Evolutionary conservation across 2,329 filamentous ascomycete species (phyloP).

Genomic region (Clonostachys rhizophaga): DNA sequence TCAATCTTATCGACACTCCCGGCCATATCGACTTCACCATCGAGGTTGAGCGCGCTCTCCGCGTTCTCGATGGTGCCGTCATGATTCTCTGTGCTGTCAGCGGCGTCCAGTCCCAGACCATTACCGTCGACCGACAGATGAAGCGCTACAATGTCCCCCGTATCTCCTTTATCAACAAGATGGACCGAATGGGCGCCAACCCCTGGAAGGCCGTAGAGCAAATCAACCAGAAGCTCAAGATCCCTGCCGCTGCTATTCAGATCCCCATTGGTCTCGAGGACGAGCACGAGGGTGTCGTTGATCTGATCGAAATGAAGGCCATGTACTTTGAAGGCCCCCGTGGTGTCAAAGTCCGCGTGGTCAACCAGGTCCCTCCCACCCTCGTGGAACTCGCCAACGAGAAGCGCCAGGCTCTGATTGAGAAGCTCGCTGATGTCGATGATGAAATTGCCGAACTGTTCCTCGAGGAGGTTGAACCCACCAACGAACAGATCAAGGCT

Average conservation of each 20-base stretch:
- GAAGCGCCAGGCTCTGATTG: constrained; percentile 81
- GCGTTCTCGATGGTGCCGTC: constrained; percentile 92
- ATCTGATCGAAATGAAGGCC: constrained; percentile 86
- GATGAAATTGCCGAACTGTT: constrained; percentile 96
- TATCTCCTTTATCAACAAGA: constrained; percentile 98
- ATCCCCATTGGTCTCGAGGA: constrained; percentile 92
- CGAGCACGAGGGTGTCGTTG: constrained; percentile 86
- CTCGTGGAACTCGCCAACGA: constrained; percentile 72
- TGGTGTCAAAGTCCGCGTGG: constrained; percentile 72
- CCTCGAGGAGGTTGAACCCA: constrained; percentile 80
- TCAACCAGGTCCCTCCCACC: constrained; percentile 79
- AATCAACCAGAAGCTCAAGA: constrained; percentile 93
- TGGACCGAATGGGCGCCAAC: constrained; percentile 98
- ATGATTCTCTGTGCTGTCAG: constrained; percentile 98
- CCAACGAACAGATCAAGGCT: constrained; percentile 77
- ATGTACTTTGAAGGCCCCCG: constrained; percentile 86
- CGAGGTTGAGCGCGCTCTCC: constrained; percentile 90
- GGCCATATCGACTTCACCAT: constrained; percentile 99
- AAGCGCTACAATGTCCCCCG: constrained; percentile 94
- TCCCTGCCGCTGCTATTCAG: constrained; percentile 88
- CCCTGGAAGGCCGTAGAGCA: constrained; percentile 97
- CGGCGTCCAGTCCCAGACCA: constrained; percentile 96
- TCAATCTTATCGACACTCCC: constrained; percentile 98
- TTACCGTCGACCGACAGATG: constrained; percentile 98
- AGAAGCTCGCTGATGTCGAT: constrained; percentile 94